Conservation (phyloP, 192 early-diverging fungal species). For the Linderina pennispora region DNA sequence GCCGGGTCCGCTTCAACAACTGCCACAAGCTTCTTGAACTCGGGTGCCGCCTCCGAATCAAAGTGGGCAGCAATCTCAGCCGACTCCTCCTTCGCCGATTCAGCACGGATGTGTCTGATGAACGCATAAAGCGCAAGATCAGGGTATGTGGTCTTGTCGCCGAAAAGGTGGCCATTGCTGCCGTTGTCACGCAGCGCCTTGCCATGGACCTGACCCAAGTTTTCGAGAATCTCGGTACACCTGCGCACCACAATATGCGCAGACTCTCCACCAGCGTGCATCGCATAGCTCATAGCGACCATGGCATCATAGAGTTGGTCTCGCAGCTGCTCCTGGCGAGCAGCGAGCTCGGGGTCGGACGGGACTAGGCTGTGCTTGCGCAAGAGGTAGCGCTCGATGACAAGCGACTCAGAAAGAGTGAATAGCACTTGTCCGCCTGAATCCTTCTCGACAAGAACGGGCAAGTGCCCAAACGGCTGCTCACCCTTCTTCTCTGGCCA, state of each 20-base stretch:
- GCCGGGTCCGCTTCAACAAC: no score
- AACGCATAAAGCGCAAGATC: no score
- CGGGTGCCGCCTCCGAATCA: no score
- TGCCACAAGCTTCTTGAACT: no score
- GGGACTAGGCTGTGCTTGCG: slow-evolving; percentile 21
- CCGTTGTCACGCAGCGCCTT: slow-evolving; percentile 28
- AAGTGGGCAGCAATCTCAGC: no score
- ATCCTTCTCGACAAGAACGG: slow-evolving; percentile 24
- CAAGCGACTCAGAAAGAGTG: slow-evolving; percentile 14
- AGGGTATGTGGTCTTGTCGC: slow-evolving; percentile 17
- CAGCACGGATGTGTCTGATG: no score
- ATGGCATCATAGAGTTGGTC: not conserved
- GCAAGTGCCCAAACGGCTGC: slow-evolving; percentile 31
- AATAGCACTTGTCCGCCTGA: slow-evolving; percentile 5
- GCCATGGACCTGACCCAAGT: slow-evolving; percentile 16
- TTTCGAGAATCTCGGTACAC: not conserved
- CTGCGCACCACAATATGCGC: slow-evolving; percentile 3
- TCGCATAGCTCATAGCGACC: not conserved
- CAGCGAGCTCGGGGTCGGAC: not conserved
- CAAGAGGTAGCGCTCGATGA: slow-evolving; percentile 35
- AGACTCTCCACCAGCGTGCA: not conserved
- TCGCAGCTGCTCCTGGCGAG: slow-evolving; percentile 4
- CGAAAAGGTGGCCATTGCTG: slow-evolving; percentile 36
- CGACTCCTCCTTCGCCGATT: no score
- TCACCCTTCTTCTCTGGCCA: slow-evolving; percentile 20